Conservation (phyloP, 805 yeast genomes). For the Tetrapisispora phaffii region DNA sequence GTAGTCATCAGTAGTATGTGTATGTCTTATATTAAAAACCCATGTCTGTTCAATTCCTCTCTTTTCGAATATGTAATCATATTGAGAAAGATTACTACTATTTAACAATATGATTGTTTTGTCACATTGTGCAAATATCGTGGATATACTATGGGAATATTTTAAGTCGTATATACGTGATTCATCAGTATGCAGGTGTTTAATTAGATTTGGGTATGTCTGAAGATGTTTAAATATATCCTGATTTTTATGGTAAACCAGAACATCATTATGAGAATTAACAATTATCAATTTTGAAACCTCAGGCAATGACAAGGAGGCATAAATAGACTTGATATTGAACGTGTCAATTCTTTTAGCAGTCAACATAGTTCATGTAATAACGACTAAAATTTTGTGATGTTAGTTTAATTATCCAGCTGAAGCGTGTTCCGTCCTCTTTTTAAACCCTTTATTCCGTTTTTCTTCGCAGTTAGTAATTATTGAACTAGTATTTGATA, state of each 20-base stretch:
- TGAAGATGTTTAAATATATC: slow-evolving; percentile 18
- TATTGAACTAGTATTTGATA: too few species aligned
- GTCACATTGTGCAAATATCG: slow-evolving; percentile 23
- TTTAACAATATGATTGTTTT: slow-evolving; percentile 20
- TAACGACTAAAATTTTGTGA: too few species aligned
- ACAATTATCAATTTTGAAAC: slow-evolving; percentile 21
- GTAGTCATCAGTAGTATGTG: slow-evolving; percentile 4
- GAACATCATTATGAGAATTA: slow-evolving; percentile 21
- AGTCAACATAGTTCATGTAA: slow-evolving; percentile 12
- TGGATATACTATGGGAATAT: slow-evolving; percentile 18
- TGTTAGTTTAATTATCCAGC: too few species aligned
- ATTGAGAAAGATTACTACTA: slow-evolving; percentile 24
- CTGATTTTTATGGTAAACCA: slow-evolving; percentile 22
- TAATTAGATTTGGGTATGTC: slow-evolving; percentile 21
- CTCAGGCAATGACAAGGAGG: slow-evolving; percentile 19
- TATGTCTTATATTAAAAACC: slow-evolving; percentile 11
- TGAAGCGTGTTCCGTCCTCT: too few species aligned
- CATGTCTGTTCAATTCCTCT: slow-evolving; percentile 23
- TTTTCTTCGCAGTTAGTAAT: too few species aligned
- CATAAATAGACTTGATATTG: slow-evolving; percentile 15
- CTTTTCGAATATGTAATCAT: slow-evolving; percentile 26
- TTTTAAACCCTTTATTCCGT: too few species aligned
- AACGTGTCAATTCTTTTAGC: slow-evolving; percentile 15
- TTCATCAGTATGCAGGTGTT: slow-evolving; percentile 14
- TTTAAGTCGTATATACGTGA: slow-evolving; percentile 13